These are phyloP conservation scores for Tulasnella sp. DNA, from an alignment of 768 basidiomycete species.

Conservation along the genomic window DNA sequence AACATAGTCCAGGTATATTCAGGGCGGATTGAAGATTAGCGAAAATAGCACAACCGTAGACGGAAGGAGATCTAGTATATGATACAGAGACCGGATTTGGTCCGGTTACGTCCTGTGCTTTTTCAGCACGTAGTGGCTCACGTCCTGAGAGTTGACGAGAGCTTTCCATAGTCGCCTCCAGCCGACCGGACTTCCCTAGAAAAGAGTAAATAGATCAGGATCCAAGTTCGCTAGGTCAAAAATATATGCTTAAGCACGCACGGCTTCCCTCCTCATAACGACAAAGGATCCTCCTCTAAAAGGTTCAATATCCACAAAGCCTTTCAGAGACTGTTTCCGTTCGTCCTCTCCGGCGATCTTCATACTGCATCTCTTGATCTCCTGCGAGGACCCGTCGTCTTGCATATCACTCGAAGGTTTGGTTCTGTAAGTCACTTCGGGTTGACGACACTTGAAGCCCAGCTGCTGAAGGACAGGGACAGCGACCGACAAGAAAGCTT, in stretches of 20 bases:
- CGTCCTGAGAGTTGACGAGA: conserved; percentile 47
- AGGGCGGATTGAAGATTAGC: too few species aligned
- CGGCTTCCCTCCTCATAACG: conserved; percentile 30
- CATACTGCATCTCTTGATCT: conserved; percentile 28
- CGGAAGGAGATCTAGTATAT: not conserved
- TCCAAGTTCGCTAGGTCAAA: not conserved
- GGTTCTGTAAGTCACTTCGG: conserved; percentile 5
- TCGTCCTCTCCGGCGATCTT: conserved; percentile 61
- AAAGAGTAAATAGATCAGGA: not conserved
- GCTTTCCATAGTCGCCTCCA: conserved; percentile 75
- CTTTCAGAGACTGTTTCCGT: conserved; percentile 62
- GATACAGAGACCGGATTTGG: not conserved
- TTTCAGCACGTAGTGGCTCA: conserved; percentile 56
- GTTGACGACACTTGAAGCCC: conserved; percentile 19
- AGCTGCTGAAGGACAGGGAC: conserved; percentile 42
- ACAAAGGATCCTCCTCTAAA: conserved; percentile 46
- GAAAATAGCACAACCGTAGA: too few species aligned
- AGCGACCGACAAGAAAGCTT: conserved; percentile 53
- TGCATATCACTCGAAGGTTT: not conserved
- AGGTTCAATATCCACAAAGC: conserved; percentile 67
- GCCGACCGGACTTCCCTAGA: conserved; percentile 68
- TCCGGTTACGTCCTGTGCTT: not conserved
- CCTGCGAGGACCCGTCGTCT: not conserved
- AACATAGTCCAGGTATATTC: too few species aligned
- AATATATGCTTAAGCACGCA: not conserved